A percentile compares a stretch with the other conserved stretches of the same genome.
These are phyloP conservation scores for Globisporangium orthogonon DNA, from an alignment of 352 stramenopile genomes.

Conservation along the genomic window DNA sequence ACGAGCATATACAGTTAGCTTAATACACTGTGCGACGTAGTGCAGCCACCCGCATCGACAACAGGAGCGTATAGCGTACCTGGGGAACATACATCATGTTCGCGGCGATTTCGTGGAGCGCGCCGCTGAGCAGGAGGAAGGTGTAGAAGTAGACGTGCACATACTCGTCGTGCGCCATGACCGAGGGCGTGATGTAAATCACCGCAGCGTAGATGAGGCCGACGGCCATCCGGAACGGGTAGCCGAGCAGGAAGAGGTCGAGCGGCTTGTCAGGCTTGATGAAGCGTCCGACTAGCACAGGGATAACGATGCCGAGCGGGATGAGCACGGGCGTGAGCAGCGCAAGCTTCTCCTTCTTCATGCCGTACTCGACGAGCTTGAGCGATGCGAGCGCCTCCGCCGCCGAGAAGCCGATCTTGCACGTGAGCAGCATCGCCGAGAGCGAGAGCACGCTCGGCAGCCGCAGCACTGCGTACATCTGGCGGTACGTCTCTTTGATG, in stretches of 20 bases:
- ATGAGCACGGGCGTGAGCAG: constrained; percentile 85
- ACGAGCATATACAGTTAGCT: neutral
- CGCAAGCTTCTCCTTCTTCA: constrained; percentile 91
- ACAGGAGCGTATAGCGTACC: constrained; percentile 17
- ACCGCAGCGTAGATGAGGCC: constrained; percentile 79
- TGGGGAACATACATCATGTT: constrained; percentile 91
- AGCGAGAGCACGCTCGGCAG: constrained; percentile 86
- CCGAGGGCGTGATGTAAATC: constrained; percentile 73
- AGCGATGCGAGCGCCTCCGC: constrained; percentile 88
- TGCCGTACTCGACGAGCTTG: constrained; percentile 90
- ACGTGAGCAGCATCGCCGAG: constrained; percentile 87
- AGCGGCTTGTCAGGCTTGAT: constrained; percentile 70
- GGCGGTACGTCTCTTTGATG: constrained; percentile 87
- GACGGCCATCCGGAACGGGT: constrained; percentile 78
- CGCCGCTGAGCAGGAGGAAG: constrained; percentile 60
- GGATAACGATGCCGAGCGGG: constrained; percentile 85
- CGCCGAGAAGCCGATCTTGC: constrained; percentile 89
- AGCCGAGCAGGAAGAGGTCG: constrained; percentile 75
- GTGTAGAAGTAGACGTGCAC: constrained; percentile 76
- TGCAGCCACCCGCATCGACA: neutral
- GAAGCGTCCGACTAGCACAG: constrained; percentile 65
- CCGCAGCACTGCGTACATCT: constrained; percentile 82
- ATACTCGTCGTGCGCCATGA: constrained; percentile 71
- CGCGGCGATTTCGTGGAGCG: constrained; percentile 75
- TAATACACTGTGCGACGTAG: too few relatives aligned